Evolutionary conservation across 2,329 filamentous ascomycete genomes (phyloP).

Genomic region (Gaeumannomyces sp.): DNA sequence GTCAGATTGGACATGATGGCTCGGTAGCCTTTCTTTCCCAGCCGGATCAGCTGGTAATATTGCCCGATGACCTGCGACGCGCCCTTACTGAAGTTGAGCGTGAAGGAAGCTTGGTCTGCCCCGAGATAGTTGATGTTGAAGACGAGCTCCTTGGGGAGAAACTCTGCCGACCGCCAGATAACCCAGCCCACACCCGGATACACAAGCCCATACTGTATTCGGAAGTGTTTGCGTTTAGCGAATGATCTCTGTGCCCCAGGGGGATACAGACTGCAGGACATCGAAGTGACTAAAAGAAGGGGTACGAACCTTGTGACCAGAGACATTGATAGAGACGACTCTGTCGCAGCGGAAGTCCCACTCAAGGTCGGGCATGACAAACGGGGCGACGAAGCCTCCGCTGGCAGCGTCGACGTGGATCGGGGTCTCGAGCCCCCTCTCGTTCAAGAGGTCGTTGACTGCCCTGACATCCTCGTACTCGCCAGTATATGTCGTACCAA

Average conservation of each 20-base stretch:
- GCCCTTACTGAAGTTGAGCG: constrained; percentile 94
- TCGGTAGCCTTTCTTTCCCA: constrained; percentile 87
- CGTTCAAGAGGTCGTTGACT: constrained; percentile 78
- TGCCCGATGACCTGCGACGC: constrained; percentile 93
- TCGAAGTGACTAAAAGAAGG: not conserved
- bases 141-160: constrained; percentile 81
- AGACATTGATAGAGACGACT: constrained; percentile 90
- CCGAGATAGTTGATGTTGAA: constrained; percentile 99
- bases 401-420: constrained; percentile 94
- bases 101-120: constrained; percentile 91
- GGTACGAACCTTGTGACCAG: constrained; percentile 66
- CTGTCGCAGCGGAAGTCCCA: constrained; percentile 91
- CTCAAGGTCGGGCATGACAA: constrained; percentile 72
- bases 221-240: not conserved
- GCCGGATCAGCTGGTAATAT: constrained; percentile 94
- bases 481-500: constrained; percentile 91
- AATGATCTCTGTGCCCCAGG: too few relatives aligned
- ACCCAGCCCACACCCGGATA: constrained; percentile 96
- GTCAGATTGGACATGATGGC: constrained; percentile 94
- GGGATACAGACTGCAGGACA: too few relatives aligned
- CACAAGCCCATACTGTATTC: constrained; percentile 49
- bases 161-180: constrained; percentile 78
- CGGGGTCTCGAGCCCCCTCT: constrained; percentile 69
- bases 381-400: constrained; percentile 89
- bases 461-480: constrained; percentile 92